Evolutionary conservation across 2,329 filamentous ascomycete species (phyloP).

Genomic region (Dactylellina cionopaga): DNA sequence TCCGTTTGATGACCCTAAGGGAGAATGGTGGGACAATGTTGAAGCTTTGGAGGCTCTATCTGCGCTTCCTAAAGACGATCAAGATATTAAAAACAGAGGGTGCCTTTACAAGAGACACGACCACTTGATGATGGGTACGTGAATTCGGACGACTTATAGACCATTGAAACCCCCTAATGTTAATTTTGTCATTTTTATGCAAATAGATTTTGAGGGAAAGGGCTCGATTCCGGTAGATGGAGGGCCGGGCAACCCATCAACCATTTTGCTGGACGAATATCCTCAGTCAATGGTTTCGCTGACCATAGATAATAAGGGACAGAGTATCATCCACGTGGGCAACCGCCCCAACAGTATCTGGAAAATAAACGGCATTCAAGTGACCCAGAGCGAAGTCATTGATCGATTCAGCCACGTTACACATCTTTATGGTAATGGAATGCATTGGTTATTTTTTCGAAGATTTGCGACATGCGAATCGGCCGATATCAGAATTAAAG

Average conservation of each 20-base stretch:
- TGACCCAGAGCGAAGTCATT: conserved; percentile 36
- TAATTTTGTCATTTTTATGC: neutral
- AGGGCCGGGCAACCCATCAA: neutral
- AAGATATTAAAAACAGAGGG: conserved; percentile 8
- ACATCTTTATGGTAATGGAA: conserved; percentile 16
- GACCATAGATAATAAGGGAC: conserved; percentile 2
- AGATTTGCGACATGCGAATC: conserved; percentile 23
- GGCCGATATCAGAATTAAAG: neutral
- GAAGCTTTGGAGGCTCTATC: neutral
- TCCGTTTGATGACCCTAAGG: conserved; percentile 30
- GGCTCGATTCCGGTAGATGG: conserved; percentile 1
- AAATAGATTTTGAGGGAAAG: neutral
- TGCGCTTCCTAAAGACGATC: neutral
- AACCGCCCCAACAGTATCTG: conserved; percentile 39
- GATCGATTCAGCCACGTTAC: conserved; percentile 39
- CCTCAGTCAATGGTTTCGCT: conserved; percentile 43
- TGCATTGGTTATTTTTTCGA: conserved; percentile 40
- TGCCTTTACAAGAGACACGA: conserved; percentile 2
- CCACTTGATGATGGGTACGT: conserved; percentile 12
- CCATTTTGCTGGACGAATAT: conserved; percentile 12
- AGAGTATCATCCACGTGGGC: conserved; percentile 35
- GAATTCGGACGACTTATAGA: too few species aligned
- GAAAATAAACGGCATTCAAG: conserved; percentile 34
- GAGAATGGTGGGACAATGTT: conserved; percentile 19
- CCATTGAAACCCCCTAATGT: neutral